Base-by-base conservation (phyloP, 2,329 filamentous ascomycete genomes). In the Esteya vermicola region DNA sequence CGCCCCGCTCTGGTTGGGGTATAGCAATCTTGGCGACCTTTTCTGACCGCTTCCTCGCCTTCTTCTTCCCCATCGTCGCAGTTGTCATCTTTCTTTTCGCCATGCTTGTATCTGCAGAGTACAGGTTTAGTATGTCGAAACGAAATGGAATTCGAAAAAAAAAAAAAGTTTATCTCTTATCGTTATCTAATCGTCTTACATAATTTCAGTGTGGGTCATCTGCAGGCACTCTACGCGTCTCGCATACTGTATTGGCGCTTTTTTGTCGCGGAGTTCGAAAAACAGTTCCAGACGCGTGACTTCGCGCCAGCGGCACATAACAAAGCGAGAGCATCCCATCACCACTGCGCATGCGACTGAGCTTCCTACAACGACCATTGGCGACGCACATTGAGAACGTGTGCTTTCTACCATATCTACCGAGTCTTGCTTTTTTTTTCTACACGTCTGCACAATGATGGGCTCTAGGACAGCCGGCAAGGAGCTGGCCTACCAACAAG, bases 401-500 rank as follows among this genome's bases (percentile, higher is more conserved):
- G n/a, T n/a, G n/a, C n/a, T n/a, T n/a, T n/a, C n/a, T n/a, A n/a
- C n/a, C n/a, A n/a, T n/a, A n/a, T n/a, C n/a, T n/a, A n/a, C n/a
- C n/a, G n/a, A n/a, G n/a, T n/a, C n/a, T n/a, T n/a, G n/a, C 10
- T 28, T 27, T 9, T 12, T 22, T 22, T 4, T 14, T 22, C 23
- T 6, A 2, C 20, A 36, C 27, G 36, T 26, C 27, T 18, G 5
- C 42, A 46, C 13, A 18, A 51, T 51, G 49, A 50, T 51, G 47
- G 33, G 44, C 23, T 50, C 49, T 9, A 39, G 48, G 38, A 32
- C 45, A 9, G 41, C 35, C 37, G 47, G 47, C 27, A 47, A 49
- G 43, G 48, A 48, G 31, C 33, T 45, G 41, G 46, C 40, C 22
- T 46, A 55, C 47, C 52, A 52, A 20, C 51, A 52, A 35, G 54